Percentiles rank a stretch among this genome's conserved stretches.
These are phyloP conservation scores for Vanrija sp. DNA, from an alignment of 1,284 basidiomycete genomes.

Conservation along the genomic window DNA sequence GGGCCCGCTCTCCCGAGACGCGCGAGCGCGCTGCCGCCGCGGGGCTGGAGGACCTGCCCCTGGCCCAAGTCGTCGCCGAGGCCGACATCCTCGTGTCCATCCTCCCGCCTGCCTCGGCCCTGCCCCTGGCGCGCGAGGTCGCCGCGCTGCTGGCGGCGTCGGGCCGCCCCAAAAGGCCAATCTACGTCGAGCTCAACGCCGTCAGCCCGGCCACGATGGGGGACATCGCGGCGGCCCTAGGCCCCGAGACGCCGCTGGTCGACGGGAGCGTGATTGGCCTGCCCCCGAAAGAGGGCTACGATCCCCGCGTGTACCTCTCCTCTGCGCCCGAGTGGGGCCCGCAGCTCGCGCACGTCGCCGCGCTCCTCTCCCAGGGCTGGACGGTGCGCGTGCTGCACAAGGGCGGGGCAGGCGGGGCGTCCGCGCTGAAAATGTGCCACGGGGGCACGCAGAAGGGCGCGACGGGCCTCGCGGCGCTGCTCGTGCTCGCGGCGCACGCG, in stretches of 20 bases:
- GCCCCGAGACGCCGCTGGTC: slow-evolving; percentile 5
- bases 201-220: slow-evolving; percentile 11
- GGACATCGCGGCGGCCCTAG: slow-evolving; percentile 4
- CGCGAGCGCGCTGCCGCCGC: slow-evolving; percentile 1
- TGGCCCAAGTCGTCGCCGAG: slow-evolving; percentile 2
- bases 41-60: slow-evolving; percentile 8
- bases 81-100: slow-evolving; percentile 20
- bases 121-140: slow-evolving; percentile 10
- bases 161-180: neutral
- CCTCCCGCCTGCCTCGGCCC: slow-evolving; percentile 17
- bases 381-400: neutral
- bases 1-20: slow-evolving; percentile 7
- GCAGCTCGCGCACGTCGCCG: neutral
- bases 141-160: neutral
- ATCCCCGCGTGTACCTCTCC: slow-evolving; percentile 20
- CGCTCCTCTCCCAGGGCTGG: neutral
- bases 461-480: slow-evolving; percentile 8
- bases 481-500: slow-evolving; percentile 20
- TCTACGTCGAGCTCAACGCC: slow-evolving; percentile 22
- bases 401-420: slow-evolving; percentile 17
- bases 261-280: slow-evolving; percentile 20
- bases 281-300: slow-evolving; percentile 7
- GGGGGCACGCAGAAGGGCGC: slow-evolving; percentile 19
- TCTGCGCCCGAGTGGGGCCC: neutral
- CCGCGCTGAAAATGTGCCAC: slow-evolving; percentile 24